These are phyloP conservation scores for Ceratobasidium sp. DNA, from an alignment of 1,284 basidiomycete species.

Conservation along the genomic window DNA sequence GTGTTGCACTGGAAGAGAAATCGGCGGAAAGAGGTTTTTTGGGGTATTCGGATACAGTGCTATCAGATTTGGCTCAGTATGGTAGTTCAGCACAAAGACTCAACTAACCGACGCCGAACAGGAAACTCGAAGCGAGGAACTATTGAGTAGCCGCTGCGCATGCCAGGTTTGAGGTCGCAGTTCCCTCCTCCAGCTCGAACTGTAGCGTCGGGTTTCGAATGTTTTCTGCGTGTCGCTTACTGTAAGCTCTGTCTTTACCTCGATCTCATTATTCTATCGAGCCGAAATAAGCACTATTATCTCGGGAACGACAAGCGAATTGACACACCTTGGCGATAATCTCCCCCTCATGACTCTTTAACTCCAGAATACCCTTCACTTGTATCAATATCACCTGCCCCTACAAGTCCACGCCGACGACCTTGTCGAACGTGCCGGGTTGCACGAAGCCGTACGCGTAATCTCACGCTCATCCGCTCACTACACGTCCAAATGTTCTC, in stretches of 20 bases:
- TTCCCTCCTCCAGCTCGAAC: conserved; percentile 61
- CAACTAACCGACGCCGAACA: conserved; percentile 45
- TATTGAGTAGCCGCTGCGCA: conserved; percentile 72
- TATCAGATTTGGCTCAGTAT: background rate
- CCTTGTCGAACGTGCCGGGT: conserved; percentile 96
- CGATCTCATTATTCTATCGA: conserved; percentile 94
- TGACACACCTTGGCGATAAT: conserved; percentile 91
- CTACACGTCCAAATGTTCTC: conserved; percentile 94
- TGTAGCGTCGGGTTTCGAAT: conserved; percentile 93
- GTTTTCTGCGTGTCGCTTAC: conserved; percentile 97
- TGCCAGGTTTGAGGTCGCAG: conserved; percentile 70
- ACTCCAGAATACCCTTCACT: conserved; percentile 93
- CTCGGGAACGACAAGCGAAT: background rate
- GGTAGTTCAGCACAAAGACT: background rate
- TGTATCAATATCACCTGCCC: conserved; percentile 94
- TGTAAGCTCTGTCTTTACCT: conserved; percentile 99
- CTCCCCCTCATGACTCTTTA: conserved; percentile 99
- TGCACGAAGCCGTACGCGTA: conserved; percentile 93
- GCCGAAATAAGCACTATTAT: too few relatives aligned
- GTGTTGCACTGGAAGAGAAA: conserved; percentile 56
- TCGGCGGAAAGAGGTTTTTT: conserved; percentile 61
- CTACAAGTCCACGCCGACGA: conserved; percentile 93
- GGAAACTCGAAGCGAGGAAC: conserved; percentile 77
- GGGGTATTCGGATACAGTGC: conserved; percentile 54
- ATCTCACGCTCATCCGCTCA: conserved; percentile 93